These are phyloP conservation scores for Talaromyces wortmannii DNA, from an alignment of 495 filamentous ascomycete genomes.

Conservation along the genomic window DNA sequence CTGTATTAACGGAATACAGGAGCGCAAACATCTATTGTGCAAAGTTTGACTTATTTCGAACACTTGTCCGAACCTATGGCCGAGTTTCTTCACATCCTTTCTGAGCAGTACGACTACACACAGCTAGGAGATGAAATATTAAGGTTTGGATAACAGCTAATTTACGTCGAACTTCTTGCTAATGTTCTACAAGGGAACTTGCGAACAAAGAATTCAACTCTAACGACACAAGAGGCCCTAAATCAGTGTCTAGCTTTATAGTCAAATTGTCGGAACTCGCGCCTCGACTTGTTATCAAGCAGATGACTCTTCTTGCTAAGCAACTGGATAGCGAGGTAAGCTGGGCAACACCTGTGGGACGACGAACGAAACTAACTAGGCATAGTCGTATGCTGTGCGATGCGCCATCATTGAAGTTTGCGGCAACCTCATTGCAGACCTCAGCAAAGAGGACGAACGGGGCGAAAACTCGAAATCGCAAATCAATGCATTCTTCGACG, in stretches of 20 bases:
- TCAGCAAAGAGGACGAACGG: slow-evolving; percentile 85
- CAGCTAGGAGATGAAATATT: slow-evolving; percentile 92
- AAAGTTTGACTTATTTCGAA: slow-evolving; percentile 96
- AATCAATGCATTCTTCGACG: slow-evolving; percentile 93
- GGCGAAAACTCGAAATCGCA: slow-evolving; percentile 88
- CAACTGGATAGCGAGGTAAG: slow-evolving; percentile 87
- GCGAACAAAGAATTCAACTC: slow-evolving; percentile 97
- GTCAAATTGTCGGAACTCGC: slow-evolving; percentile 92
- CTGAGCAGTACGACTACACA: slow-evolving; percentile 96
- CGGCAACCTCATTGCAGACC: slow-evolving; percentile 88
- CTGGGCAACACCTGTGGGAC: background rate
- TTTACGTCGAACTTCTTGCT: slow-evolving; percentile 10
- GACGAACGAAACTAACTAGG: background rate
- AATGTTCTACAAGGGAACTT: slow-evolving; percentile 55
- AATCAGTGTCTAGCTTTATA: slow-evolving; percentile 96
- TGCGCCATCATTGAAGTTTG: slow-evolving; percentile 96
- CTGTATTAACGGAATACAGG: slow-evolving; percentile 43
- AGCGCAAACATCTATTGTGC: slow-evolving; percentile 95
- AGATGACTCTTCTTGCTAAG: slow-evolving; percentile 90
- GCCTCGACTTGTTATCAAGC: slow-evolving; percentile 89
- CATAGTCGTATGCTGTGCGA: slow-evolving; percentile 81
- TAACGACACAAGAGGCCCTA: slow-evolving; percentile 90
- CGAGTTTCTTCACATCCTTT: slow-evolving; percentile 91
- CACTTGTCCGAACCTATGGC: slow-evolving; percentile 98
- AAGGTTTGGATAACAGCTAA: slow-evolving; percentile 26